Base-by-base conservation (phyloP, 2,329 filamentous ascomycete genomes). In the Colletotrichum salicis region DNA sequence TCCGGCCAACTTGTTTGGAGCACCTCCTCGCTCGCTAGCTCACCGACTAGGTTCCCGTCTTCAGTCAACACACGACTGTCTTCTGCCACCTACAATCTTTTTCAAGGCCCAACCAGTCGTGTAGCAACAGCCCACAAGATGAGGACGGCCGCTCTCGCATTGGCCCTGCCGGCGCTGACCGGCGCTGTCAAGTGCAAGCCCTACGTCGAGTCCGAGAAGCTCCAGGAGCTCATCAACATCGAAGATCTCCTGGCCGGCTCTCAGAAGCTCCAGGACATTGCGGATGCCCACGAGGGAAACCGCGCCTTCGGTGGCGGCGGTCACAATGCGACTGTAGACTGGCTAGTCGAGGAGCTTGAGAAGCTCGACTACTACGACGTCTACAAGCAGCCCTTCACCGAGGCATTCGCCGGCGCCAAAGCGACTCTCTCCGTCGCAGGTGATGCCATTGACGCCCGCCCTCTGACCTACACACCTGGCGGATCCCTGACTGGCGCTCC, bases 391-490 rank as follows among this genome's bases (percentile, higher is more conserved):
- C 80, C 83, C 48, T 85, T 86, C 70, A 80, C 78, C 45, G 82
- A 84, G 77, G 74, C 80, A 60, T 83, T 78, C 76, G 78, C 80
- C 3, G 77, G 77, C n/a, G 79, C 79, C 68, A 75, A 75, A 2
- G 79, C 76, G 37, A 75, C 75, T 0, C 74, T 85, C 67, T 71
- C 74, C 22, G 74, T 82, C 59, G 76, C 75, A 58, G 82, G 80
- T 45, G 74, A 72, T 13, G 71, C 72, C 2, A 70, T 82, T 52
- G 73, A 74, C 1, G 75, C 76, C 11, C 37, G 73, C 33, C 78
- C 80, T 74, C 79, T 85, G 79, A 84, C 82, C n/a, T 90, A 89
- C 77, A 87, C 86, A 15, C 87, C 89, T 3, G 82, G 83, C 51
- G 87, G 84, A 31, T 76, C 80, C 15, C 79, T 81, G n/a, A 79